phyloP scores from a whole-genome alignment of 2,329 filamentous ascomycete species.

The Neocatenulostroma microsporum region DNA sequence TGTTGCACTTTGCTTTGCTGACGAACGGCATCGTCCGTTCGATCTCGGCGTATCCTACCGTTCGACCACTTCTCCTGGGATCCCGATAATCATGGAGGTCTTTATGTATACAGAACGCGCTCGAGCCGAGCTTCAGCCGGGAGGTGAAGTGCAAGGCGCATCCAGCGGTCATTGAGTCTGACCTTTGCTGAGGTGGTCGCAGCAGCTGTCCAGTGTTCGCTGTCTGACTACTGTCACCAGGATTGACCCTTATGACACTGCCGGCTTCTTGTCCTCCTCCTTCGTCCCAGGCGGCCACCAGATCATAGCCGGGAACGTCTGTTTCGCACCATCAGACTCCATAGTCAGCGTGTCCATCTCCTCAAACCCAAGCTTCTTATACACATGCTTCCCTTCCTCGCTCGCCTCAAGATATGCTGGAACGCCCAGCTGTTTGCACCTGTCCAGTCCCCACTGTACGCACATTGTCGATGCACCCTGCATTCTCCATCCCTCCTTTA shows the following conservation, averaged over 20 bases:
- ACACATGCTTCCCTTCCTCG: constrained; percentile 27
- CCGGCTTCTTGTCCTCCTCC: constrained; percentile 12
- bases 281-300: constrained; percentile 16
- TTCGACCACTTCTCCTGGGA: no score
- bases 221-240: no score
- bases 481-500: constrained; percentile 29
- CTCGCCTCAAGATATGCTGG: constrained; percentile 33
- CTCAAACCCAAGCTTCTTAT: constrained; percentile 30
- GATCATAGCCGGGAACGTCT: constrained; percentile 16
- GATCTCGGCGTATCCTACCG: no score
- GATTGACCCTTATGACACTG: background rate
- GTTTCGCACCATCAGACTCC: constrained; percentile 7
- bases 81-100: no score
- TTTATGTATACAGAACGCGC: no score
- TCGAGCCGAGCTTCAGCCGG: no score
- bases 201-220: no score
- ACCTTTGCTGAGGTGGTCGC: background rate
- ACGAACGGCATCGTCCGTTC: no score
- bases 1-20: no score
- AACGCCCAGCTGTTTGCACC: constrained; percentile 29
- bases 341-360: constrained; percentile 13
- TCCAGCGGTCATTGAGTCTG: no score
- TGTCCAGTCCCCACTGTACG: constrained; percentile 31
- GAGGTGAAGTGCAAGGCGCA: no score
- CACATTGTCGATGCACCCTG: constrained; percentile 31